Conservation (phyloP, 2,329 filamentous ascomycete genomes). For the Fusarium sp. region DNA sequence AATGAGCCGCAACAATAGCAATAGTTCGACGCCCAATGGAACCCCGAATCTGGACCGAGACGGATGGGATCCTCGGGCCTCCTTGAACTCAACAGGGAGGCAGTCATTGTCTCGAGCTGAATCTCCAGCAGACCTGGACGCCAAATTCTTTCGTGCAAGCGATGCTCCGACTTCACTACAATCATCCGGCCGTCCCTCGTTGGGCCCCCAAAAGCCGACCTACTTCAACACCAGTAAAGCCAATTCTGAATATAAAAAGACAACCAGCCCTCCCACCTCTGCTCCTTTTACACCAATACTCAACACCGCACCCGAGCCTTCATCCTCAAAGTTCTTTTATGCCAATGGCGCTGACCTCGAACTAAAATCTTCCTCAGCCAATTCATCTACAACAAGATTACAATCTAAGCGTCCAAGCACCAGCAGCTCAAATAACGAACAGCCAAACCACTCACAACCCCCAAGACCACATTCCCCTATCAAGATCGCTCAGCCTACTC, state of each 20-base stretch:
- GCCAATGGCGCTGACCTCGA: constrained; percentile 73
- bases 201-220: constrained; percentile 63
- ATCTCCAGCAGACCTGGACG: constrained; percentile 49
- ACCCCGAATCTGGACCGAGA: constrained; percentile 67
- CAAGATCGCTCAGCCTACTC: constrained; percentile 54
- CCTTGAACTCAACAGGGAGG: constrained; percentile 48
- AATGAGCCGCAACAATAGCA: constrained; percentile 78
- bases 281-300: constrained; percentile 54
- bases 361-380: constrained; percentile 57
- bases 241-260: constrained; percentile 56
- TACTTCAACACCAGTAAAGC: constrained; percentile 71
- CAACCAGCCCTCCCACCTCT: constrained; percentile 49
- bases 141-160: constrained; percentile 93
- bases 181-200: constrained; percentile 53
- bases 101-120: constrained; percentile 44
- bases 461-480: constrained; percentile 66
- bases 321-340: constrained; percentile 79
- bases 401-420: constrained; percentile 57
- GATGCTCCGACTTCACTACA: constrained; percentile 70
- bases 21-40: constrained; percentile 73
- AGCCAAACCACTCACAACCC: constrained; percentile 38
- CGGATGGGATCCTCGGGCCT: constrained; percentile 59
- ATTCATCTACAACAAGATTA: constrained; percentile 62
- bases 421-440: constrained; percentile 47
- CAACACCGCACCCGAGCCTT: constrained; percentile 55